Evolutionary conservation across 2,329 filamentous ascomycete genomes (phyloP).

Genomic region (Leptoxyphium fumago): DNA sequence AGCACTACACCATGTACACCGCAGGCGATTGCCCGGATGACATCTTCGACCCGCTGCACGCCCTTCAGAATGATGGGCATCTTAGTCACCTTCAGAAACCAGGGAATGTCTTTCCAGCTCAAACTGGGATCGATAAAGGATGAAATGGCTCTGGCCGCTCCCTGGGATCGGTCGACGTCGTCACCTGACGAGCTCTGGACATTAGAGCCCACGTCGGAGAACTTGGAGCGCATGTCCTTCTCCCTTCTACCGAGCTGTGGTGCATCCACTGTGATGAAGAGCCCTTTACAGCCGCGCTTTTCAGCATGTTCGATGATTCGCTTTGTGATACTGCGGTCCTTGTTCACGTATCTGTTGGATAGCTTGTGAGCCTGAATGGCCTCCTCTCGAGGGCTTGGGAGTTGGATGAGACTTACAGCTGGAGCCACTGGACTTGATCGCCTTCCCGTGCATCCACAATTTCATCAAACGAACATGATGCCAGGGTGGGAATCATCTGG

Average conservation of each 20-base stretch:
- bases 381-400: too few species aligned
- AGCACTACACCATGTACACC: constrained; percentile 77
- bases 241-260: constrained; percentile 88
- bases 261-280: constrained; percentile 97
- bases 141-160: constrained; percentile 85
- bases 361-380: neutral
- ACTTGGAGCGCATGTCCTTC: constrained; percentile 92
- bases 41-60: constrained; percentile 90
- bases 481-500: constrained; percentile 97
- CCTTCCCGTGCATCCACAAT: constrained; percentile 72
- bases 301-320: constrained; percentile 87
- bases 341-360: constrained; percentile 48
- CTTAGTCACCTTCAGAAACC: constrained; percentile 77
- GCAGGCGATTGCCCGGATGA: constrained; percentile 60
- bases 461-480: constrained; percentile 94
- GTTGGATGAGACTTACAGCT: constrained; percentile 51
- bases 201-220: constrained; percentile 56
- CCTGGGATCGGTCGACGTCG: constrained; percentile 72
- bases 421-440: constrained; percentile 87
- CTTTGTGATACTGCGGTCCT: constrained; percentile 79
- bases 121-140: constrained; percentile 93
- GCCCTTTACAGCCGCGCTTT: constrained; percentile 74
- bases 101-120: constrained; percentile 74
- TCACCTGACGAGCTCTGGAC: constrained; percentile 58
- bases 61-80: constrained; percentile 97